Percentiles rank a stretch among this genome's conserved stretches.
phyloP scores from a whole-genome alignment of 768 basidiomycete genomes.

The Sarcomyxa edulis region DNA sequence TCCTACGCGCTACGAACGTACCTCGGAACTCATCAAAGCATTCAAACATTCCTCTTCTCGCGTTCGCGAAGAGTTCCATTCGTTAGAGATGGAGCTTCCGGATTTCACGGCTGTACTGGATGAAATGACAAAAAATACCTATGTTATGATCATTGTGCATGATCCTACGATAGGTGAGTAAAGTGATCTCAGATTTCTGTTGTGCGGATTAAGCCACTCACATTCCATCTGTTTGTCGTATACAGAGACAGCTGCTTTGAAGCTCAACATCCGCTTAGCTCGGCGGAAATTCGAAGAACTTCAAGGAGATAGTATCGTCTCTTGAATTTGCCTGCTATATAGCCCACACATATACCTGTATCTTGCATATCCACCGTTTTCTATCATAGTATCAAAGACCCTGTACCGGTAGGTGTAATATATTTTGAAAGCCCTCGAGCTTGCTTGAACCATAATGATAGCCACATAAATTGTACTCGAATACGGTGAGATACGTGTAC shows the following conservation, averaged over 20 bases:
- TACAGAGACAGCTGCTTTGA: constrained; percentile 82
- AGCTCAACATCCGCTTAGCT: constrained; percentile 83
- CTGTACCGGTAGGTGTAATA: too few species aligned
- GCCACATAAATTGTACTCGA: too few species aligned
- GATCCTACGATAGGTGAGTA: constrained; percentile 80
- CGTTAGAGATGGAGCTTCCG: constrained; percentile 79
- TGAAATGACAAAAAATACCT: constrained; percentile 90
- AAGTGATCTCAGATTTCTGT: background rate
- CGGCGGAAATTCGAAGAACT: constrained; percentile 87
- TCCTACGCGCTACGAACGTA: constrained; percentile 76
- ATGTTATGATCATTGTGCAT: constrained; percentile 84
- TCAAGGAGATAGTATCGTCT: constrained; percentile 61
- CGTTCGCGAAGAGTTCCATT: constrained; percentile 78
- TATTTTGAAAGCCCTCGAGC: too few species aligned
- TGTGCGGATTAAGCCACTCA: constrained; percentile 2
- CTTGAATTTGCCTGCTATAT: too few species aligned
- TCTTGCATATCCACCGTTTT: too few species aligned
- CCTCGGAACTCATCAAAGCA: constrained; percentile 90
- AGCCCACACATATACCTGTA: too few species aligned
- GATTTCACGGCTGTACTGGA: constrained; percentile 90
- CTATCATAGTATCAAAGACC: too few species aligned
- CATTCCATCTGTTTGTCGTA: constrained; percentile 3
- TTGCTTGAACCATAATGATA: too few species aligned
- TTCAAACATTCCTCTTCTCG: constrained; percentile 92
- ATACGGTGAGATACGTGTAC: too few species aligned